phyloP scores from a whole-genome alignment of 345 rosid genomes.

The Balakata baccata region DNA sequence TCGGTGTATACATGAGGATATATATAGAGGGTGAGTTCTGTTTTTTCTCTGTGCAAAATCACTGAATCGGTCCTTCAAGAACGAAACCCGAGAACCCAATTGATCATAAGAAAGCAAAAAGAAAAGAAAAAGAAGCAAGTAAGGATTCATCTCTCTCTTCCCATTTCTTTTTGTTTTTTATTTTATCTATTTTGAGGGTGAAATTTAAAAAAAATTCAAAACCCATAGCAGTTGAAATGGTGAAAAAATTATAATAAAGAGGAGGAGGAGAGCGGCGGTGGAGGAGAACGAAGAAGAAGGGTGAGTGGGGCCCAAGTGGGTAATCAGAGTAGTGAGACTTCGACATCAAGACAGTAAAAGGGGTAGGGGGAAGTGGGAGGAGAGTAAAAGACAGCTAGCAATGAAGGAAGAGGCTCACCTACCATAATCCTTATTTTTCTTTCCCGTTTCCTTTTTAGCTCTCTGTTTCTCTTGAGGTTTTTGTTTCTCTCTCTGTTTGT shows the following conservation, averaged over 20 bases:
- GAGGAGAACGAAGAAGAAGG: neutral
- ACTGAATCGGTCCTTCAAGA: too few relatives aligned
- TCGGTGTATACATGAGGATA: too few relatives aligned
- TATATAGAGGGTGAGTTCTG: too few relatives aligned
- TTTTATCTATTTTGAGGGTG: too few relatives aligned
- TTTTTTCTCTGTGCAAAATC: too few relatives aligned
- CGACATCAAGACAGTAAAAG: constrained; percentile 45
- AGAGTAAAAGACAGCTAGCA: constrained; percentile 69
- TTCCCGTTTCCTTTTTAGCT: constrained; percentile 15
- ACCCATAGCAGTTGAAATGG: too few relatives aligned
- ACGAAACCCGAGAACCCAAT: too few relatives aligned
- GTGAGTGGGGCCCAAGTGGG: neutral
- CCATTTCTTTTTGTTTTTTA: too few relatives aligned
- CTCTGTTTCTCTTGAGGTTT: constrained; percentile 14
- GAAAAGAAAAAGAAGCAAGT: too few relatives aligned
- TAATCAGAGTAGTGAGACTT: constrained; percentile 28
- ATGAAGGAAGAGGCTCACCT: constrained; percentile 55
- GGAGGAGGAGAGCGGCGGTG: neutral
- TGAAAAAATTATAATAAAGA: neutral
- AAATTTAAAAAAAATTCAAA: too few relatives aligned
- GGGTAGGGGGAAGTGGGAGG: neutral
- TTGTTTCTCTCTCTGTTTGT: constrained; percentile 8
- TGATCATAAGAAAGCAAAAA: too few relatives aligned
- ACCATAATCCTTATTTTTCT: constrained; percentile 24
- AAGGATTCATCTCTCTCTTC: too few relatives aligned